Percentiles rank a stretch among this genome's conserved stretches.
Conservation (phyloP, 306 rosid species). For the Malus asiatica region DNA sequence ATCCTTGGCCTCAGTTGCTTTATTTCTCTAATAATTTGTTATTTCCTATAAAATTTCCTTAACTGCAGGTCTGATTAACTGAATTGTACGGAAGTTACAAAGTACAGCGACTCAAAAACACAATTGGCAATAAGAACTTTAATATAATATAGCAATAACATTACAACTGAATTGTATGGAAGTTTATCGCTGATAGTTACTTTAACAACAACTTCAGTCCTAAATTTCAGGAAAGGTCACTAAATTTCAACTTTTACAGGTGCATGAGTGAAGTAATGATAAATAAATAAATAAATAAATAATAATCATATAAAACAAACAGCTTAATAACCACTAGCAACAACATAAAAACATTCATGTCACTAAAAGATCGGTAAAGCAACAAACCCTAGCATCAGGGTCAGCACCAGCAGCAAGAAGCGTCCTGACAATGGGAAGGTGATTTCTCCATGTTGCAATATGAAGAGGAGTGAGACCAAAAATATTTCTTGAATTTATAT, state of each 20-base stretch:
- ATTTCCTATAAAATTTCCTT: not conserved
- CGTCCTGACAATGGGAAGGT: slow-evolving; percentile 75
- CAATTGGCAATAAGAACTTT: not conserved
- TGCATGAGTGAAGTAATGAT: not conserved
- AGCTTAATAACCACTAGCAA: not conserved
- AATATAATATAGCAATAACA: too few relatives aligned
- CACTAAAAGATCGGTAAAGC: slow-evolving; percentile 3
- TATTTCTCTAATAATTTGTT: not conserved
- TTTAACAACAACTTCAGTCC: too few relatives aligned
- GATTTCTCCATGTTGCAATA: slow-evolving; percentile 91
- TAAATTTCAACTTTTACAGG: not conserved
- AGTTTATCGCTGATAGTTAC: too few relatives aligned
- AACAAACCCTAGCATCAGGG: slow-evolving; percentile 83
- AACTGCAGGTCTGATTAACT: not conserved
- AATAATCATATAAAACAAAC: not conserved
- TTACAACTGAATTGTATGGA: too few relatives aligned
- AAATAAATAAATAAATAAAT: not conserved
- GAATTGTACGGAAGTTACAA: not conserved
- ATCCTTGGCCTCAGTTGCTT: not conserved
- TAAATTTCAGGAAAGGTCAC: too few relatives aligned
- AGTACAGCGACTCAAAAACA: too few relatives aligned
- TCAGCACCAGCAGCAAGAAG: slow-evolving; percentile 94
- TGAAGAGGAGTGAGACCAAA: slow-evolving; percentile 89
- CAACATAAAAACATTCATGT: slow-evolving; percentile 5
- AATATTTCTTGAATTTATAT: slow-evolving; percentile 63